Evolutionary conservation across 352 stramenopile species (phyloP).

Genomic region (Globisporangium yorkense): DNA sequence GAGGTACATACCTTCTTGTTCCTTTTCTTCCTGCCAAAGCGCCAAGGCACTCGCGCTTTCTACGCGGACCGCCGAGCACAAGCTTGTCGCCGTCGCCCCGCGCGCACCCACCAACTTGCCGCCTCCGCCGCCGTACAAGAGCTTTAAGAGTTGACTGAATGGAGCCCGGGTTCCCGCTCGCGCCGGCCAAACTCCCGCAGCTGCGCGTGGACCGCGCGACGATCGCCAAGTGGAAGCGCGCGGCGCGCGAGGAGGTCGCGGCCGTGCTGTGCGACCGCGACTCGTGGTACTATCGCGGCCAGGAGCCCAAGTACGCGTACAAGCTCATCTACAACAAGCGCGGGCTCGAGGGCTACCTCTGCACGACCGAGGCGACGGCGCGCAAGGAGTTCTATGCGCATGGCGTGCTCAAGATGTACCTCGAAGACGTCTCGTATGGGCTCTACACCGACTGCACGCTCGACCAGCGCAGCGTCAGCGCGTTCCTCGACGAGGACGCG

Average conservation of each 20-base stretch:
- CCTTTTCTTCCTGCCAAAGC: too few species aligned
- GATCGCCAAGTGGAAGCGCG: constrained; percentile 5
- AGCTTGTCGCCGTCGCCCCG: too few species aligned
- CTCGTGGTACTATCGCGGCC: constrained; percentile 12
- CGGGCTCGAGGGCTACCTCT: constrained; percentile 19
- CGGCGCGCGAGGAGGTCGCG: constrained; percentile 1
- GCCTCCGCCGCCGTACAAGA: too few species aligned
- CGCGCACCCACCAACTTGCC: too few species aligned
- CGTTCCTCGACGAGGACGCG: constrained; percentile 12
- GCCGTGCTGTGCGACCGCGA: constrained; percentile 6
- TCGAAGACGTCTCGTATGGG: constrained; percentile 25
- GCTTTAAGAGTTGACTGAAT: neutral
- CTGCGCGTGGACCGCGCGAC: constrained; percentile 6
- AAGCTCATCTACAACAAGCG: constrained; percentile 28
- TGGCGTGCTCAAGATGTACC: constrained; percentile 9
- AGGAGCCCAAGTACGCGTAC: constrained; percentile 12
- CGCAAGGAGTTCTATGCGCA: constrained; percentile 11
- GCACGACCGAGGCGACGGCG: constrained; percentile 7
- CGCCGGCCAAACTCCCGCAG: neutral
- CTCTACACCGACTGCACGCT: constrained; percentile 43
- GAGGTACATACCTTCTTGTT: too few species aligned
- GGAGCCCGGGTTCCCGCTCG: constrained; percentile 6
- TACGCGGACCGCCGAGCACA: too few species aligned
- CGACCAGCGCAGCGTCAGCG: constrained; percentile 30
- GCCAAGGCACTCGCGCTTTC: too few species aligned